Conservation (phyloP, 805 yeast genomes). For the Candida khao-thaluensis region DNA sequence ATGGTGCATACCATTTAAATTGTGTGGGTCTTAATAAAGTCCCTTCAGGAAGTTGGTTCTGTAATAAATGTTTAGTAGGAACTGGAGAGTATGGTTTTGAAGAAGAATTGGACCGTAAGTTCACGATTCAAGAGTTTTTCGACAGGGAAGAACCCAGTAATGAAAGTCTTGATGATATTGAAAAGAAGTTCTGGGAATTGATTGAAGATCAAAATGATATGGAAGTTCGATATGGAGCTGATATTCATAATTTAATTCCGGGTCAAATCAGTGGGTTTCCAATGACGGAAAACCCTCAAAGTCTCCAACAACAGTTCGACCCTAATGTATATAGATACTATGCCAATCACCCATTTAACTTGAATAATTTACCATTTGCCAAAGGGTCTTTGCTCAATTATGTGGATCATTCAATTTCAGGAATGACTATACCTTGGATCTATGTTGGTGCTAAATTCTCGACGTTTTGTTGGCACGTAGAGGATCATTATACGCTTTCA, state of each 20-base stretch:
- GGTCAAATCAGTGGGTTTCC: slow-evolving; percentile 81
- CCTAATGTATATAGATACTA: slow-evolving; percentile 29
- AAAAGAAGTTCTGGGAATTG: slow-evolving; percentile 65
- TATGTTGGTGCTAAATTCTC: slow-evolving; percentile 87
- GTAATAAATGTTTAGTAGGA: slow-evolving; percentile 81
- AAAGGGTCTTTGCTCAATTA: slow-evolving; percentile 67
- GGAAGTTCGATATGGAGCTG: slow-evolving; percentile 81
- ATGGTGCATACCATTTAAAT: slow-evolving; percentile 60
- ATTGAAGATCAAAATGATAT: slow-evolving; percentile 42
- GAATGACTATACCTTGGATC: slow-evolving; percentile 95
- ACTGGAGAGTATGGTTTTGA: slow-evolving; percentile 88
- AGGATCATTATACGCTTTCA: slow-evolving; percentile 88
- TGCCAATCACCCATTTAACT: slow-evolving; percentile 67
- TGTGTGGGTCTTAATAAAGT: slow-evolving; percentile 55
- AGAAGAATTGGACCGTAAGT: slow-evolving; percentile 52
- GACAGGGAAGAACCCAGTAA: slow-evolving; percentile 45
- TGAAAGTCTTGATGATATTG: slow-evolving; percentile 47
- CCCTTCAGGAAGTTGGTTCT: slow-evolving; percentile 71
- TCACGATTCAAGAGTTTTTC: slow-evolving; percentile 61
- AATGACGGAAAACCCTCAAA: slow-evolving; percentile 31
- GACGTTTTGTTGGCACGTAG: slow-evolving; percentile 96
- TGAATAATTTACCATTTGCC: slow-evolving; percentile 69
- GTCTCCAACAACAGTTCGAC: slow-evolving; percentile 7
- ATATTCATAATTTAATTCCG: slow-evolving; percentile 63
- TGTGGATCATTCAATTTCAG: slow-evolving; percentile 69